A percentile compares a stretch with the other conserved stretches of the same genome.
phyloP scores from a whole-genome alignment of 2,329 filamentous ascomycete genomes.

The Fonsecaea erecta region DNA sequence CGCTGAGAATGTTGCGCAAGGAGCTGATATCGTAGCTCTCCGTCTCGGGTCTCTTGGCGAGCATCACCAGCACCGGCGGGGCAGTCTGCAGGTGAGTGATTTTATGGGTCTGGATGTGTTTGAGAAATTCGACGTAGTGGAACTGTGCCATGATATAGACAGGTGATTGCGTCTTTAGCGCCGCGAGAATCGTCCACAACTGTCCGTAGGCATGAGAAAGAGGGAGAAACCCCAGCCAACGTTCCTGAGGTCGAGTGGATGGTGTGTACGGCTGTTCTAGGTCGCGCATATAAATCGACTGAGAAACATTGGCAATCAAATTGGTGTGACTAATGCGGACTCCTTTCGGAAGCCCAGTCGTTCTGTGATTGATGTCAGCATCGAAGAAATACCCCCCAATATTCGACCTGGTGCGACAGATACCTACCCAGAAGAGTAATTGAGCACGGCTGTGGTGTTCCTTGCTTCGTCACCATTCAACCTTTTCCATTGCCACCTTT shows the following conservation, averaged over 20 bases:
- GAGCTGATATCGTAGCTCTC: conserved; percentile 62
- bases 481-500: conserved; percentile 26
- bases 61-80: conserved; percentile 63
- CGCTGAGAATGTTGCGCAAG: conserved; percentile 55
- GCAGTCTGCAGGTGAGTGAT: conserved; percentile 63
- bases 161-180: conserved; percentile 62
- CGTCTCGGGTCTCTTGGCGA: conserved; percentile 61
- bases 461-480: not conserved
- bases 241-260: conserved; percentile 53
- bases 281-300: conserved; percentile 60
- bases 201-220: conserved; percentile 53
- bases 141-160: conserved; percentile 68
- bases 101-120: conserved; percentile 54
- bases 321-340: conserved; percentile 57
- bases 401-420: conserved; percentile 29
- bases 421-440: conserved; percentile 48
- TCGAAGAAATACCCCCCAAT: no score
- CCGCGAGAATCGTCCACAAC: conserved; percentile 59
- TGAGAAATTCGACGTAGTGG: conserved; percentile 60
- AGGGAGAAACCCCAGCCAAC: conserved; percentile 53
- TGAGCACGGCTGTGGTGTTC: not conserved
- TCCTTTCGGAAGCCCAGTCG: conserved; percentile 58
- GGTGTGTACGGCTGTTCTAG: conserved; percentile 50
- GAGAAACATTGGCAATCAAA: conserved; percentile 59
- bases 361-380: conserved; percentile 39